Base-by-base conservation (phyloP, 345 rosid genomes). In the Moricandia moricandioides region DNA sequence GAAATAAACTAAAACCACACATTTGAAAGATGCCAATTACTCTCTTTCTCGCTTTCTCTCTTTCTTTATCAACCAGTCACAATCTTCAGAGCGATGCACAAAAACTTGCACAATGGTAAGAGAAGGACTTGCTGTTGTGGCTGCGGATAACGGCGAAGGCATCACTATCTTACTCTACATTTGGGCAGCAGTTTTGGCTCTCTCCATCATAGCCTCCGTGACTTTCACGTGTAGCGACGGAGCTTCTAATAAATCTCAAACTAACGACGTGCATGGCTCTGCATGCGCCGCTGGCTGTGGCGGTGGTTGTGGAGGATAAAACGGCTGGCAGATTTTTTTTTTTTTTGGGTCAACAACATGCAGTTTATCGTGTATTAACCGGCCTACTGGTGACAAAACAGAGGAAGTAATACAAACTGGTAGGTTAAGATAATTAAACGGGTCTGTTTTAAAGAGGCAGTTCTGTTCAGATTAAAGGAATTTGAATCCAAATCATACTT, bases 201-300 rank as follows among this genome's bases (percentile, higher is more conserved):
- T 45, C 52, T 45, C 52, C 52, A 45, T 45, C 17, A 45, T n/a
- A 45, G 52, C 52, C 52, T 17, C 72, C 7, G 66, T 82, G 2
- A 65, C 80, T 43, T 80, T 86, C 67, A 69, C 86, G 16, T 88
- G 93, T 43, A 88, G 89, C 21, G 84, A 69, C 12, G 86, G 89
- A 26, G 84, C 84, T 51, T 79, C n/a, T n/a, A n/a, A 90, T 65
- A 81, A 83, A 1, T 5, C 85, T 59, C 74, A 78, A 0, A 63
- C 71, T 47, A 62, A 65, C 10, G 77, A 78, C 7, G 71, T 68
- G 29, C 62, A 79, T 21, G 83, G 70, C 24, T 75, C 85, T 6
- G 3, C 80, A 3, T 85, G 89, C 8, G 78, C 61, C 0, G 82
- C 82, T 8, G 88, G 73, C 0, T 86, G 92, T 12, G 89, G 90